These are phyloP conservation scores for Mortierella antarctica DNA, from an alignment of 192 early-diverging fungal genomes.

Conservation along the genomic window DNA sequence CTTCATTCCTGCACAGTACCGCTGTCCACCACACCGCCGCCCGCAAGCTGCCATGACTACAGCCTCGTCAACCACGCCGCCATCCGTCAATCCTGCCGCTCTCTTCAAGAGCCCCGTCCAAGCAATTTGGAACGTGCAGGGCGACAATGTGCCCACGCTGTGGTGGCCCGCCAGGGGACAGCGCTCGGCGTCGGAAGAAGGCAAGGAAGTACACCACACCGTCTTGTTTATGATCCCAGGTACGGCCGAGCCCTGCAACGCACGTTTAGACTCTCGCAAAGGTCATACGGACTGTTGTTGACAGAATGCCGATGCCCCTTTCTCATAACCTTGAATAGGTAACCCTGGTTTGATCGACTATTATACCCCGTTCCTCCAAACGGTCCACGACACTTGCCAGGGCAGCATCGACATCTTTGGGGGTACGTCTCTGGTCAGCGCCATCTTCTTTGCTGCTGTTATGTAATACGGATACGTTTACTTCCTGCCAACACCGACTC, in stretches of 20 bases:
- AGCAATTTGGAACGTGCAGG: conserved; percentile 48
- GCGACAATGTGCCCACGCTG: conserved; percentile 44
- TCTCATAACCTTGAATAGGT: conserved; percentile 51
- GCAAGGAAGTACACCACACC: conserved; percentile 11
- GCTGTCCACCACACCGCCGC: neutral
- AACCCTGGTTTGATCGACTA: conserved; percentile 88
- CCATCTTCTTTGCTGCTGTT: neutral
- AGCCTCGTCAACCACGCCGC: neutral
- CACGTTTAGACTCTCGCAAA: no score
- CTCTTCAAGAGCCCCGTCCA: conserved; percentile 45
- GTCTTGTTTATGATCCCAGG: conserved; percentile 53
- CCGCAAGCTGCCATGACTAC: conserved; percentile 13
- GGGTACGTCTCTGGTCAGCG: conserved; percentile 41
- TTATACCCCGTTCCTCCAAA: conserved; percentile 78
- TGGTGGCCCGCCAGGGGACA: conserved; percentile 44
- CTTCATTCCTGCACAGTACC: neutral
- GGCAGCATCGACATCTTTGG: conserved; percentile 71
- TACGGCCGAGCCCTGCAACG: conserved; percentile 3
- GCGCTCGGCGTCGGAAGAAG: neutral
- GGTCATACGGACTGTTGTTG: no score
- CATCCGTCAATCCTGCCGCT: conserved; percentile 26
- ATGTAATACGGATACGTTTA: neutral
- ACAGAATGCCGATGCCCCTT: neutral
- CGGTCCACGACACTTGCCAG: conserved; percentile 60
- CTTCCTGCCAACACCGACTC: neutral